Evolutionary conservation across 306 rosid genomes (phyloP).

Genomic region (Phaseolus lunatus): DNA sequence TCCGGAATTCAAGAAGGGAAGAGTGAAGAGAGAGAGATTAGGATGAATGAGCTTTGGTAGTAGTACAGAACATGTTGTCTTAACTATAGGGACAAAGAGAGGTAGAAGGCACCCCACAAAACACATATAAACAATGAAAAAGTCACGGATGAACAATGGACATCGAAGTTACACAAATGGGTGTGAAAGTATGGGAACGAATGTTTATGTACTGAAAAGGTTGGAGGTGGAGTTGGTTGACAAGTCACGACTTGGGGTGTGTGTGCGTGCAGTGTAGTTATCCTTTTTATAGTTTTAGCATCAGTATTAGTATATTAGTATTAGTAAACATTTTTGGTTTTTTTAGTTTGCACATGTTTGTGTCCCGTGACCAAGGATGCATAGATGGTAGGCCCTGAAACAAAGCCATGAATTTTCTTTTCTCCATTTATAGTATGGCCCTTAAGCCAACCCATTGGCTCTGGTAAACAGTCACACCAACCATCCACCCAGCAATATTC

Average conservation of each 20-base stretch:
- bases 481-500: too few relatives aligned
- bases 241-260: neutral
- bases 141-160: conserved; percentile 35
- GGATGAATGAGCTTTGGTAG: neutral
- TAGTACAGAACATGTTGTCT: neutral
- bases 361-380: neutral
- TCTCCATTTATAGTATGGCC: neutral
- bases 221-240: neutral
- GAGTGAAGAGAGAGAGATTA: neutral
- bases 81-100: neutral
- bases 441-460: neutral
- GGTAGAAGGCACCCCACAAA: neutral
- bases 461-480: too few relatives aligned
- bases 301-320: neutral
- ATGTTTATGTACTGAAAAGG: neutral
- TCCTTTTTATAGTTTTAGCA: neutral
- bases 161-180: neutral
- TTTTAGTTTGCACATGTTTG: neutral
- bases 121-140: neutral
- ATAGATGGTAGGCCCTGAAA: neutral
- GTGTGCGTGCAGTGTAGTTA: neutral
- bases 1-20: neutral
- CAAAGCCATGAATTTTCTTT: neutral
- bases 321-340: neutral
- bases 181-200: neutral